A percentile compares a stretch with the other conserved stretches of the same genome.
phyloP scores from a whole-genome alignment of 495 filamentous ascomycete species.

The Emericellopsis terricola region DNA sequence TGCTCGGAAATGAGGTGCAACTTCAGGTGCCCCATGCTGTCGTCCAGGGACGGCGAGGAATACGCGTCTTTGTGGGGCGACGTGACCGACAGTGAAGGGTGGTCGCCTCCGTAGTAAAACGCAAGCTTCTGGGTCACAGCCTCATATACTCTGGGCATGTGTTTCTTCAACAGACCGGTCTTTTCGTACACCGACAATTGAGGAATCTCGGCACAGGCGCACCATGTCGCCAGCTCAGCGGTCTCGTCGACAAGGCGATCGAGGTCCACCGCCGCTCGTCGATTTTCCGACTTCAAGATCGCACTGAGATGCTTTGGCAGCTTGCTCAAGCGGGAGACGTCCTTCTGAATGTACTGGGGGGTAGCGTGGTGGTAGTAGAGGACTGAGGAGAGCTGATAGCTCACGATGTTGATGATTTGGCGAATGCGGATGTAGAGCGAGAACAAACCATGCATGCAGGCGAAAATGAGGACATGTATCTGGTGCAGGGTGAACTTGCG shows the following conservation, averaged over 20 bases:
- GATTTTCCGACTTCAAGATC: slow-evolving; percentile 57
- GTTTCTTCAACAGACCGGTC: slow-evolving; percentile 79
- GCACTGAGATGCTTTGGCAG: slow-evolving; percentile 78
- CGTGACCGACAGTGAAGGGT: slow-evolving; percentile 48
- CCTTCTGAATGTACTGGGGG: slow-evolving; percentile 73
- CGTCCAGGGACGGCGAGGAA: slow-evolving; percentile 6
- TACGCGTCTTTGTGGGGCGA: slow-evolving; percentile 44
- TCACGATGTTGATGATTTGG: slow-evolving; percentile 56
- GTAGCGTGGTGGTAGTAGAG: slow-evolving; percentile 86
- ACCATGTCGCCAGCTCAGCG: slow-evolving; percentile 82
- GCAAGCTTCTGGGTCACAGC: slow-evolving; percentile 55
- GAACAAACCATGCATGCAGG: slow-evolving; percentile 63
- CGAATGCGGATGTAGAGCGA: slow-evolving; percentile 69
- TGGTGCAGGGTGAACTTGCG: slow-evolving; percentile 49
- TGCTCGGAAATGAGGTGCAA: slow-evolving; percentile 77
- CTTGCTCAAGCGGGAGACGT: slow-evolving; percentile 55
- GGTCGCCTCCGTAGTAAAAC: slow-evolving; percentile 59
- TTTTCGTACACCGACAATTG: slow-evolving; percentile 79
- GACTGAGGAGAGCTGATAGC: slow-evolving; percentile 57
- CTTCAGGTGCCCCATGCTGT: slow-evolving; percentile 32
- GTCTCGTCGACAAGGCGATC: slow-evolving; percentile 78
- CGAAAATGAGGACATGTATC: slow-evolving; percentile 51
- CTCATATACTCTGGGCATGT: slow-evolving; percentile 58
- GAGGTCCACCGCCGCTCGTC: slow-evolving; percentile 44
- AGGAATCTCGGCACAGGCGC: slow-evolving; percentile 67